Conservation (phyloP, 108 stramenopile species). For the Nitzschia palea region DNA sequence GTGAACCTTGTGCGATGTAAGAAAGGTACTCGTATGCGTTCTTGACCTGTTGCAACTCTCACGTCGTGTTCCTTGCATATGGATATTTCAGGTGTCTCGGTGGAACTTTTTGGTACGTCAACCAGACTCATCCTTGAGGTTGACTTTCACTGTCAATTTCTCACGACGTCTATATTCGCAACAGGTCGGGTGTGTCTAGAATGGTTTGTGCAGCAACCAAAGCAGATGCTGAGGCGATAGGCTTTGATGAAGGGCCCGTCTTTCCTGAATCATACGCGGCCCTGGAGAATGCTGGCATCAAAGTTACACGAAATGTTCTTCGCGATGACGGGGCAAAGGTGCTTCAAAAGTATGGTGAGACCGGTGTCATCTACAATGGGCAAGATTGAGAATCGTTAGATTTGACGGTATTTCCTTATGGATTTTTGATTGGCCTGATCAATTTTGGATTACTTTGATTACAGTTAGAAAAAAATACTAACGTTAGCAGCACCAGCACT, state of each 20-base stretch:
- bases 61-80: not conserved
- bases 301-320: slow-evolving; percentile 61
- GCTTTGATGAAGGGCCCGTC: slow-evolving; percentile 88
- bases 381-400: too few species aligned
- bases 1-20: slow-evolving; percentile 81
- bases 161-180: too few species aligned
- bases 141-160: too few species aligned
- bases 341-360: slow-evolving; percentile 60
- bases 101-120: slow-evolving; percentile 60
- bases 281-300: slow-evolving; percentile 60
- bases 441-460: too few species aligned
- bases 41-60: too few species aligned
- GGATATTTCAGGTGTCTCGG: slow-evolving; percentile 53
- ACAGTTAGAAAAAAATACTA: too few species aligned
- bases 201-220: slow-evolving; percentile 81
- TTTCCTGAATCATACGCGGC: slow-evolving; percentile 72
- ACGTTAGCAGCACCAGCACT: too few species aligned
- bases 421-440: too few species aligned
- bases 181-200: slow-evolving; percentile 70
- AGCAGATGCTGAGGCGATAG: slow-evolving; percentile 81
- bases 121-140: too few species aligned
- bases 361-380: slow-evolving; percentile 73
- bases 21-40: too few species aligned
- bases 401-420: too few species aligned
- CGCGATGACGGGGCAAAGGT: slow-evolving; percentile 67